These are phyloP conservation scores for Apostasia ramifera DNA, from an alignment of 106 monocot genomes.

Conservation along the genomic window DNA sequence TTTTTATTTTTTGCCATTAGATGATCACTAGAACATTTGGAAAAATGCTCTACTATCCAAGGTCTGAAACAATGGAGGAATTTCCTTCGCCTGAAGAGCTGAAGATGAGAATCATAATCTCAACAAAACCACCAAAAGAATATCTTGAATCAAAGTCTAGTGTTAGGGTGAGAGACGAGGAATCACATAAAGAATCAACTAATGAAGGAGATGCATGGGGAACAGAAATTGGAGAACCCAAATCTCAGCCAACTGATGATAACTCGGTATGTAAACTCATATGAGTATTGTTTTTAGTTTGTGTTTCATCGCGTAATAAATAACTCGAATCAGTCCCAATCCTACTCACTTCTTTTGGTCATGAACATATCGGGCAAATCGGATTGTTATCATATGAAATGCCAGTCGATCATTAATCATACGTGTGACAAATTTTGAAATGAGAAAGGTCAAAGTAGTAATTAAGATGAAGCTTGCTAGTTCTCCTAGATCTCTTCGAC, in stretches of 20 bases:
- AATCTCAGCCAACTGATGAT: background rate
- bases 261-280: background rate
- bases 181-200: background rate
- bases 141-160: constrained; percentile 28
- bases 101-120: constrained; percentile 39
- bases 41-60: constrained; percentile 22
- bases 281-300: background rate
- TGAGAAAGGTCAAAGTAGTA: no score
- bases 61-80: constrained; percentile 20
- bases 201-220: constrained; percentile 26
- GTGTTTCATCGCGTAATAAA: background rate
- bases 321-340: no score
- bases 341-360: no score
- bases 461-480: no score
- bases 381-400: no score
- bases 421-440: no score
- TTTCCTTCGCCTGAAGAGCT: constrained; percentile 57
- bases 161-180: constrained; percentile 3
- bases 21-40: constrained; percentile 51
- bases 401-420: no score
- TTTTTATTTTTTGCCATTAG: constrained; percentile 12
- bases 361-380: no score
- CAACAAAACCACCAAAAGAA: constrained; percentile 59
- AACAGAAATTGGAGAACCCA: constrained; percentile 16
- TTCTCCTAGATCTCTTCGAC: no score